Percentiles rank a stretch among this genome's conserved stretches.
phyloP scores from a whole-genome alignment of 345 rosid species.

The Eucalyptus leucophloia region DNA sequence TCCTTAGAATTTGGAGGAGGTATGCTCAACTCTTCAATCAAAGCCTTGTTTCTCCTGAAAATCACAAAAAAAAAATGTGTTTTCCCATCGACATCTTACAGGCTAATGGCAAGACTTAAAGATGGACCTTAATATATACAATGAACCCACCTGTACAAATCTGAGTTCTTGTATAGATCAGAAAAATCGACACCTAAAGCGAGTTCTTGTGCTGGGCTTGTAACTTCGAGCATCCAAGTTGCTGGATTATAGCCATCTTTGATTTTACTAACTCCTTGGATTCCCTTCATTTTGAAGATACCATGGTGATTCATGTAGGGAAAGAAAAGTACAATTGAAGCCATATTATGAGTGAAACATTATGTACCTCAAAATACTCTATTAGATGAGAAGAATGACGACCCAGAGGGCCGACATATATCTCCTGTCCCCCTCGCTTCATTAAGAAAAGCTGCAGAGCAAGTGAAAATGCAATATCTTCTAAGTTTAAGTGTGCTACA shows the following conservation, averaged over 20 bases:
- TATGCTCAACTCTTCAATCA: slow-evolving; percentile 11
- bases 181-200: slow-evolving; percentile 23
- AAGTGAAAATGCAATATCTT: neutral
- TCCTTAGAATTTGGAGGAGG: slow-evolving; percentile 20
- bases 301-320: neutral
- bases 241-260: slow-evolving; percentile 45
- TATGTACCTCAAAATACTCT: slow-evolving; percentile 32
- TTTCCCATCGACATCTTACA: neutral
- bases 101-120: neutral
- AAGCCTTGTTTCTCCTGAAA: slow-evolving; percentile 43
- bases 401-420: slow-evolving; percentile 41
- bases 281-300: slow-evolving; percentile 1
- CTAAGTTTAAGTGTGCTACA: neutral
- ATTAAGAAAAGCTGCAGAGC: slow-evolving; percentile 24
- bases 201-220: slow-evolving; percentile 16
- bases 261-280: slow-evolving; percentile 22
- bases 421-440: slow-evolving; percentile 40
- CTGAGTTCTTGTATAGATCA: slow-evolving; percentile 21
- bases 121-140: neutral
- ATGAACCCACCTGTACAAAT: slow-evolving; percentile 13
- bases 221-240: slow-evolving; percentile 50
- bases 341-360: neutral
- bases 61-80: neutral
- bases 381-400: slow-evolving; percentile 20
- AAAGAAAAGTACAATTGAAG: neutral